Evolutionary conservation across 2,329 filamentous ascomycete species (phyloP), one percentile per base, ranked within the genome.

Genomic region (Ascochyta viciae-villosae): DNA sequence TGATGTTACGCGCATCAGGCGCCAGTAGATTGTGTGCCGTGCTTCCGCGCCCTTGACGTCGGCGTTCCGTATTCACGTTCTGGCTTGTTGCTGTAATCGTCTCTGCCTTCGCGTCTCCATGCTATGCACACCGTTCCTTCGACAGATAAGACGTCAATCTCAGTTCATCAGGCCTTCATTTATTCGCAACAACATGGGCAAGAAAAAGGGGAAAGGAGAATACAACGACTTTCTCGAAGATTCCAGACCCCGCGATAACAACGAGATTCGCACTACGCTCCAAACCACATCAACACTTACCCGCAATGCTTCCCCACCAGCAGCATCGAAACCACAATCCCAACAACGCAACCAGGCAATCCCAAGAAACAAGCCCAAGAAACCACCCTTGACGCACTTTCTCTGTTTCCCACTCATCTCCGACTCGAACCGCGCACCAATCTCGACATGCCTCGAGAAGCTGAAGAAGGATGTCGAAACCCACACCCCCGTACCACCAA

Each of bases 341-440:
- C 57, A 60, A 23, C 29, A 61, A 3, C 34, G n/a, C 52, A 55
- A 46, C 24, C 64, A 51, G 29, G 57, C 42, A 4, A 53, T 43
- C 9, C 64, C 61, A 26, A 35, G 38, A 50, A 44, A 51, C 8
- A 64, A 52, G 16, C 42, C 60, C 4, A 78, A 76, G 56, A 80
- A 76, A 56, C 76, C 80, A 8, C 75, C 77, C 10, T 81, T 87
- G 23, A 93, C 90, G 4, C 90, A 93, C 75, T 93, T 93, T 70
- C 79, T 93, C 42, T 91, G 87, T 74, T 79, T 94, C 47, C 89
- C 92, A 1, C 83, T 97, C 6, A 80, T 89, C 44, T 90, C 85
- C 2, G 51, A 78, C 0, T 47, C 75, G 7, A 90, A 88, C 2
- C 81, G 85, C 13, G 80, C 84, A 0, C 87, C 92, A 69, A 82